phyloP scores from a whole-genome alignment of 768 basidiomycete genomes.

The Chiua virens region DNA sequence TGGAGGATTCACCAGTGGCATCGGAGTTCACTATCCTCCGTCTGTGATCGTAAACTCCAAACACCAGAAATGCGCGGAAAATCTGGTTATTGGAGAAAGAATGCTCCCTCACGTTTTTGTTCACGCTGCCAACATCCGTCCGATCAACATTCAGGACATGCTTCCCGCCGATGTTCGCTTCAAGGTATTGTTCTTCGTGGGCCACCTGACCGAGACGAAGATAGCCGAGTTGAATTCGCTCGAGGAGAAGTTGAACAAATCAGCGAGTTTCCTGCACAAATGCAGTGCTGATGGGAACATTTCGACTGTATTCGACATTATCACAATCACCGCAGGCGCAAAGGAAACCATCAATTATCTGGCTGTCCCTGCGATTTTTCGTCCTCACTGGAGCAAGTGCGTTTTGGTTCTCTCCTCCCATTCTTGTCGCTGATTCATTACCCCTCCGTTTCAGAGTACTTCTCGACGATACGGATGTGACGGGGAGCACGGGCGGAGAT shows the following conservation, averaged over 20 bases:
- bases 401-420: conserved; percentile 9
- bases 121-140: conserved; percentile 36
- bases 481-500: conserved; percentile 30
- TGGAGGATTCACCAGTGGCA: conserved; percentile 39
- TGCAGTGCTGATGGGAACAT: conserved; percentile 21
- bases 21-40: conserved; percentile 42
- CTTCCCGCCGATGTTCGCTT: conserved; percentile 39
- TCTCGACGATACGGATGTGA: conserved; percentile 36
- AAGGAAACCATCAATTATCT: conserved; percentile 39
- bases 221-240: conserved; percentile 23
- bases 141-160: conserved; percentile 41
- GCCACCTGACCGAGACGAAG: conserved; percentile 24
- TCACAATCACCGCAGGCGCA: conserved; percentile 27
- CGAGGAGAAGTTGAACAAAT: conserved; percentile 27
- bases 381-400: conserved; percentile 45
- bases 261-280: conserved; percentile 29
- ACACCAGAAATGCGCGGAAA: conserved; percentile 31
- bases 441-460: conserved; percentile 28
- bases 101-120: conserved; percentile 38
- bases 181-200: conserved; percentile 39
- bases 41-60: conserved; percentile 35
- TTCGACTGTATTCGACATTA: conserved; percentile 33
- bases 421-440: not conserved
- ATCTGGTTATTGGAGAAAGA: conserved; percentile 38
- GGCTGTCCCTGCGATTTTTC: conserved; percentile 34